These are phyloP conservation scores for Lactarius hatsudake DNA, from an alignment of 768 basidiomycete genomes.

Conservation along the genomic window DNA sequence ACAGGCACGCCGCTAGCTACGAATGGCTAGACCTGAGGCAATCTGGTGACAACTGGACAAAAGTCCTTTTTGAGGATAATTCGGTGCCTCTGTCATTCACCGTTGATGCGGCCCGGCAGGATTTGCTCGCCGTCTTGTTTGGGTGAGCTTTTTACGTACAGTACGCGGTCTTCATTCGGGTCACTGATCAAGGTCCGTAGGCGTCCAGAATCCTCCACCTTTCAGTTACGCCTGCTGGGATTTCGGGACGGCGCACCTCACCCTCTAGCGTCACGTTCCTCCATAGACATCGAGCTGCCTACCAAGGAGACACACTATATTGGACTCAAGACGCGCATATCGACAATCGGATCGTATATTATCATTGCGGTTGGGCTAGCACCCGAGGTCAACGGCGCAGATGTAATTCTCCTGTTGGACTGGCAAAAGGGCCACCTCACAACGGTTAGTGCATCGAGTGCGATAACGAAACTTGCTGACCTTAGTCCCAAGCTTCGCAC, in stretches of 20 bases:
- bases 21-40: constrained; percentile 11
- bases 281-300: constrained; percentile 3
- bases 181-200: background rate
- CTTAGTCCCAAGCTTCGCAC: background rate
- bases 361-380: constrained; percentile 3
- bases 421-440: constrained; percentile 2
- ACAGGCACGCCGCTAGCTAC: background rate
- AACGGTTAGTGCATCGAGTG: background rate
- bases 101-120: background rate
- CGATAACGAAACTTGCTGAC: background rate
- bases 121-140: constrained; percentile 6
- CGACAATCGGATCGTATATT: background rate
- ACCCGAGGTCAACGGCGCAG: background rate
- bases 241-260: constrained; percentile 8
- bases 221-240: constrained; percentile 7
- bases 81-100: background rate
- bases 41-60: background rate
- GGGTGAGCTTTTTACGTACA: constrained; percentile 1
- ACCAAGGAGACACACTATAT: background rate
- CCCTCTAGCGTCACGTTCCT: background rate
- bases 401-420: constrained; percentile 6
- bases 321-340: constrained; percentile 2
- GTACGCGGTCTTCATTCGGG: background rate
- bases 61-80: background rate
- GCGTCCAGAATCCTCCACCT: constrained; percentile 5